Base-by-base conservation (phyloP, 2,329 filamentous ascomycete species). In the Exophiala aquamarina region DNA sequence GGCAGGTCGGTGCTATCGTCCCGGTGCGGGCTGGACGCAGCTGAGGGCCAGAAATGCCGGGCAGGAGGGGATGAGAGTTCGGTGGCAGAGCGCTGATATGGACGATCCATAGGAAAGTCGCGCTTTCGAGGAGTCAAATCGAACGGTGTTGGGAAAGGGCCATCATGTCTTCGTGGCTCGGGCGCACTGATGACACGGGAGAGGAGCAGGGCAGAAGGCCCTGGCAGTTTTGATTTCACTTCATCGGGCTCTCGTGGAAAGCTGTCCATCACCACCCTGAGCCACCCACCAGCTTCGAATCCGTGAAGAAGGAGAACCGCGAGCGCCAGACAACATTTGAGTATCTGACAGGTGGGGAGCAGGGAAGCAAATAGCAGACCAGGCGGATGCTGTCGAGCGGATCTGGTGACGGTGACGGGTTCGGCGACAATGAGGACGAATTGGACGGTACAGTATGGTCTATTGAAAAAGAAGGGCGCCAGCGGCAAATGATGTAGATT, bases 141-240 rank as follows among this genome's bases (percentile, higher is more conserved):
- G 28, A 41, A 37, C 18, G 47, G 42, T 17, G 42, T 34, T 20
- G 19, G 29, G 21, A 39, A 29, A 8, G 44, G 28, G 15, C 9
- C 44, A 45, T 48, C 36, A 15, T 40, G 31, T 11, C 41, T 44
- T n/a, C 47, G 18, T 9, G 44, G 29, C 26, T 54, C 51, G 15
- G 51, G 51, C 29, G 51, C 51, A 46, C 51, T 54, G 34, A 33
- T 54, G n/a, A 54, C 34, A n/a, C 51, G 47, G 17, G 51, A 49
- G 35, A 50, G 51, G 18, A 44, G 33, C 13, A 47, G 33, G 41
- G 31, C 44, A 19, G 44, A 42, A 41, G 50, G 41, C 41, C 39
- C 40, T 19, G 47, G 38, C 2, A 39, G 20, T 34, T 23, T 35
- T 31, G 40, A 38, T 33, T 45, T 48, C 26, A 47, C 47, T 38